Evolutionary conservation across 2,329 filamentous ascomycete genomes (phyloP).

Genomic region (Magnaporthiopsis incrustans): DNA sequence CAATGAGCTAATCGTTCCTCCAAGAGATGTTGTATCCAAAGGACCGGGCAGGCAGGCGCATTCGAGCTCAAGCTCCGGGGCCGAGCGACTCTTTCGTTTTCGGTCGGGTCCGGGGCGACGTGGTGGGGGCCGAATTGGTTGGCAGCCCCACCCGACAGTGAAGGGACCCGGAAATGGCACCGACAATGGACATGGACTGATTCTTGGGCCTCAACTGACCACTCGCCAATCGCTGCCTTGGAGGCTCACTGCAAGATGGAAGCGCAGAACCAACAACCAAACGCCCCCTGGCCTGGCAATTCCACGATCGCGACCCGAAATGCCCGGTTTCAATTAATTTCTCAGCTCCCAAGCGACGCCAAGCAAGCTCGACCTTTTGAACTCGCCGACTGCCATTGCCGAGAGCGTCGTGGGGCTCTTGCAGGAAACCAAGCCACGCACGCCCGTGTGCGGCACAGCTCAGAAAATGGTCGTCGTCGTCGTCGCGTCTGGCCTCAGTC

Average conservation of each 20-base stretch:
- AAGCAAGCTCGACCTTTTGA: not conserved
- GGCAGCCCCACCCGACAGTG: too few species aligned
- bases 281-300: not conserved
- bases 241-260: too few species aligned
- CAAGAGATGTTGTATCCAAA: not conserved
- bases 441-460: not conserved
- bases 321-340: too few species aligned
- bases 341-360: too few species aligned
- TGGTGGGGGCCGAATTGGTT: not conserved
- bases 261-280: not conserved
- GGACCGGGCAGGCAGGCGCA: not conserved
- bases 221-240: too few species aligned
- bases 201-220: not conserved
- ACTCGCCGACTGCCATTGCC: not conserved
- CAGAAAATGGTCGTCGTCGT: not conserved
- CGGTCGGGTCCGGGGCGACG: too few species aligned
- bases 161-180: not conserved
- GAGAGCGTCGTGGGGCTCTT: not conserved
- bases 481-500: not conserved
- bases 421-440: not conserved
- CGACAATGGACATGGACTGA: not conserved
- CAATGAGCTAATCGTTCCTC: not conserved
- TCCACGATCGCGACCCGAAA: too few species aligned
- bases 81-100: not conserved
- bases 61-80: not conserved